A percentile compares a stretch with the other conserved stretches of the same genome.
Conservation (phyloP, 352 stramenopile genomes). For the Phytophthora brassicae region DNA sequence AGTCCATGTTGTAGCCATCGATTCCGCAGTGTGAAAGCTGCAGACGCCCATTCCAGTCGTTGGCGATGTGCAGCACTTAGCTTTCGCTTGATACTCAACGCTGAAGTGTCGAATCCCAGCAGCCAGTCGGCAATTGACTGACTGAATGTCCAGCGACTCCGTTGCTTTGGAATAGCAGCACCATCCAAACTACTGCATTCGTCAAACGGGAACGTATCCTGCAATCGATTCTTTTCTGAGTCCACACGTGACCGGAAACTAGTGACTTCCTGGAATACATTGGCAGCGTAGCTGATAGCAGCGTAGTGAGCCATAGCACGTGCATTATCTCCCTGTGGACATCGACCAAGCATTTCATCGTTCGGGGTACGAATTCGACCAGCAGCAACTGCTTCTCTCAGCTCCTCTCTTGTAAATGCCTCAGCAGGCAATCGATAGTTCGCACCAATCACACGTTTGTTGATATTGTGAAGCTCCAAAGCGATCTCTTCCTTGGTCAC, state of each 20-base stretch:
- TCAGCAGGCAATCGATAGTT: slow-evolving; percentile 55
- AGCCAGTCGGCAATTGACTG: slow-evolving; percentile 63
- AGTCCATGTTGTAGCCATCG: slow-evolving; percentile 67
- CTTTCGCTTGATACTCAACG: slow-evolving; percentile 45
- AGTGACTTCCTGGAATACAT: slow-evolving; percentile 59
- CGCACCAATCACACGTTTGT: slow-evolving; percentile 11
- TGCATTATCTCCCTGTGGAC: slow-evolving; percentile 51
- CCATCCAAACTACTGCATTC: slow-evolving; percentile 39
- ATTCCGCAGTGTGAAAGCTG: slow-evolving; percentile 58
- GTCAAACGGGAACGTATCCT: slow-evolving; percentile 52
- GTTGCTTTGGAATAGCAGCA: slow-evolving; percentile 49
- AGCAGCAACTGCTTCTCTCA: slow-evolving; percentile 38
- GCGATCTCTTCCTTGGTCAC: slow-evolving; percentile 80
- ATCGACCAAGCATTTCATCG: slow-evolving; percentile 46
- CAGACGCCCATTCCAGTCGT: slow-evolving; percentile 54
- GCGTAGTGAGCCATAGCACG: slow-evolving; percentile 70
- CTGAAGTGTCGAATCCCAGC: slow-evolving; percentile 52
- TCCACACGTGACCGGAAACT: slow-evolving; percentile 61
- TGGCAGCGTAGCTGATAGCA: slow-evolving; percentile 54
- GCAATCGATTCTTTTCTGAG: slow-evolving; percentile 30
- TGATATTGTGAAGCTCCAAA: slow-evolving; percentile 40
- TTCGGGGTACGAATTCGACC: slow-evolving; percentile 58
- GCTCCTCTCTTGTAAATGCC: slow-evolving; percentile 69
- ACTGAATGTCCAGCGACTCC: slow-evolving; percentile 42
- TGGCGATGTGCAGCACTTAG: slow-evolving; percentile 54